phyloP scores from a whole-genome alignment of 345 rosid species.

The Brassica juncea region DNA sequence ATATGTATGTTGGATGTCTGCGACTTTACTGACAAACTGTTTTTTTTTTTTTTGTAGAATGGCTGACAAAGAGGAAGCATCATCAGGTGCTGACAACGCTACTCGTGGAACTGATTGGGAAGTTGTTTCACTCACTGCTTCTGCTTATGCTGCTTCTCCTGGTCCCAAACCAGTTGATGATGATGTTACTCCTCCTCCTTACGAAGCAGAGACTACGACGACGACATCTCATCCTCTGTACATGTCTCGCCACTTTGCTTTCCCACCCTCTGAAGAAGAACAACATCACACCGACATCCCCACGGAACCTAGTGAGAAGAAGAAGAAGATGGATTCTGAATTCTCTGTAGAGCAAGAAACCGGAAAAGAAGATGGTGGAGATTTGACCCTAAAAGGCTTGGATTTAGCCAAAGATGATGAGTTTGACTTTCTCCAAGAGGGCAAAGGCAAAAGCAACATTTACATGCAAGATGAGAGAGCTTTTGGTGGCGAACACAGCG shows the following conservation, averaged over 20 bases:
- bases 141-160: not conserved
- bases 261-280: slow-evolving; percentile 51
- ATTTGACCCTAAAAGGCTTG: slow-evolving; percentile 55
- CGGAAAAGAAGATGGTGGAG: slow-evolving; percentile 59
- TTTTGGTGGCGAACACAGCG: slow-evolving; percentile 49
- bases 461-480: slow-evolving; percentile 55
- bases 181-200: slow-evolving; percentile 32
- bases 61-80: not conserved
- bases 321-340: slow-evolving; percentile 47
- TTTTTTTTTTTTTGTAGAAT: not conserved
- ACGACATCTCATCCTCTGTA: slow-evolving; percentile 60
- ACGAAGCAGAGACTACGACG: slow-evolving; percentile 38
- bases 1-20: not conserved
- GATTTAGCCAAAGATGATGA: slow-evolving; percentile 57
- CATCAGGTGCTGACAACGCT: not conserved
- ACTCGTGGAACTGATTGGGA: not conserved
- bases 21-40: not conserved
- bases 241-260: slow-evolving; percentile 82
- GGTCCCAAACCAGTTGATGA: slow-evolving; percentile 59
- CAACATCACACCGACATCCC: slow-evolving; percentile 42
- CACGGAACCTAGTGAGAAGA: slow-evolving; percentile 42
- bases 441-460: slow-evolving; percentile 50
- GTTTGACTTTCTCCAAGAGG: slow-evolving; percentile 44
- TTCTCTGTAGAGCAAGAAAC: slow-evolving; percentile 44
- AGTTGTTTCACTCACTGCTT: not conserved